A percentile compares a stretch with the other conserved stretches of the same genome.
Conservation (phyloP, 352 stramenopile species). For the Vaucheria bursata region DNA sequence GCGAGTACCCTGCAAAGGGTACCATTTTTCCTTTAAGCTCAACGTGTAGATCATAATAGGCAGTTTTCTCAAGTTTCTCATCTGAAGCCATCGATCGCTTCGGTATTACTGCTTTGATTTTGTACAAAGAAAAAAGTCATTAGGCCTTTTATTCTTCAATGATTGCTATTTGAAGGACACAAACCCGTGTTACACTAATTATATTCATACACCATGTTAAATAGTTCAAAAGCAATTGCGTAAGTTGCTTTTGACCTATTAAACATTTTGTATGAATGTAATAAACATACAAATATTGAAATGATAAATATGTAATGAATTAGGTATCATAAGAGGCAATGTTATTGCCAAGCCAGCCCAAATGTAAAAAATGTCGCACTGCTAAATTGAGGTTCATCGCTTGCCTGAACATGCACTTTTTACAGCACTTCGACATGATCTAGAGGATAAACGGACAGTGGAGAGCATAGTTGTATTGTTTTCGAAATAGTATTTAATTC, state of each 20-base stretch:
- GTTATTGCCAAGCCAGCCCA: too few relatives aligned
- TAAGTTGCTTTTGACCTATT: not conserved
- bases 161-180: not conserved
- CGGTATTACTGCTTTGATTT: not conserved
- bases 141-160: not conserved
- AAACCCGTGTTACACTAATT: not conserved
- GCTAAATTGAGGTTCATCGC: too few relatives aligned
- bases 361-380: too few relatives aligned
- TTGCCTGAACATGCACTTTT: too few relatives aligned
- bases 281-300: too few relatives aligned
- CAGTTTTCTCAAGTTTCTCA: slow-evolving; percentile 34
- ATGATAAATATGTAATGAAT: too few relatives aligned
- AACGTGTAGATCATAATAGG: slow-evolving; percentile 41
- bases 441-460: too few relatives aligned
- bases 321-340: too few relatives aligned
- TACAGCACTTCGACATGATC: too few relatives aligned
- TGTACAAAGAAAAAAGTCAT: not conserved
- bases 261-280: not conserved
- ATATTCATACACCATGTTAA: not conserved
- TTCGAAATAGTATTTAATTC: too few relatives aligned
- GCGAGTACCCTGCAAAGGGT: slow-evolving; percentile 90
- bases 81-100: slow-evolving; percentile 12
- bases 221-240: not conserved
- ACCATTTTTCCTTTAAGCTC: slow-evolving; percentile 67
- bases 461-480: too few relatives aligned